Evolutionary conservation across 106 monocot genomes (phyloP).

Genomic region (Allium sativum): DNA sequence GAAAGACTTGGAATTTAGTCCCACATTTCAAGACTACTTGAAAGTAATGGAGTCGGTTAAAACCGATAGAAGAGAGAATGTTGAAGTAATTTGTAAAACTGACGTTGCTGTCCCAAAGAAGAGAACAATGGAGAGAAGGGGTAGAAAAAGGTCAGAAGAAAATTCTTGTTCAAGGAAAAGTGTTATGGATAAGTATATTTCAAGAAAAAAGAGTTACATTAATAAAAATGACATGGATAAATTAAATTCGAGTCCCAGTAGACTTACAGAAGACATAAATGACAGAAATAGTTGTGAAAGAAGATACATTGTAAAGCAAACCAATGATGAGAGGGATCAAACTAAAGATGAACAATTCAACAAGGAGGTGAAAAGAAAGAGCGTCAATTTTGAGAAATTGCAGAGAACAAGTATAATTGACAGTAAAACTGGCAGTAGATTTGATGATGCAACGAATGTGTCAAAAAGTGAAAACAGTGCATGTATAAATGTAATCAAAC

Average conservation of each 20-base stretch:
- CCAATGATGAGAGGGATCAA: not conserved
- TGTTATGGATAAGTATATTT: conserved; percentile 20
- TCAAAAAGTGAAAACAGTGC: too few relatives aligned
- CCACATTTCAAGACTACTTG: conserved; percentile 79
- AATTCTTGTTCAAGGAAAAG: conserved; percentile 14
- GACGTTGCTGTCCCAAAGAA: conserved; percentile 13
- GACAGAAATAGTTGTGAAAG: not conserved
- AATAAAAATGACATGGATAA: conserved; percentile 1
- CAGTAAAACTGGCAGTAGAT: not conserved
- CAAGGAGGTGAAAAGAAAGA: conserved; percentile 6
- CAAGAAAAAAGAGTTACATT: conserved; percentile 2
- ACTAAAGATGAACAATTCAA: not conserved
- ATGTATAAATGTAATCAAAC: too few relatives aligned
- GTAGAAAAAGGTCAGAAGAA: not conserved
- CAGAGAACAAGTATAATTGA: not conserved
- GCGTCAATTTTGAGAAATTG: not conserved
- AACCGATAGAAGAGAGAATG: conserved; percentile 32
- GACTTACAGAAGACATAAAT: not conserved
- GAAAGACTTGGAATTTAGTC: conserved; percentile 66
- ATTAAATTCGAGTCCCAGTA: not conserved
- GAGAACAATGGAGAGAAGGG: conserved; percentile 11
- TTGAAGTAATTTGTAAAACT: conserved; percentile 1
- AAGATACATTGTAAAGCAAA: conserved; percentile 1
- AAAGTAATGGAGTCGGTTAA: conserved; percentile 71
- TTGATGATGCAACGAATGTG: not conserved